Evolutionary conservation across 1,284 basidiomycete genomes (phyloP), one percentile per base, ranked within the genome.

Genomic region (Earliella scabrosa): DNA sequence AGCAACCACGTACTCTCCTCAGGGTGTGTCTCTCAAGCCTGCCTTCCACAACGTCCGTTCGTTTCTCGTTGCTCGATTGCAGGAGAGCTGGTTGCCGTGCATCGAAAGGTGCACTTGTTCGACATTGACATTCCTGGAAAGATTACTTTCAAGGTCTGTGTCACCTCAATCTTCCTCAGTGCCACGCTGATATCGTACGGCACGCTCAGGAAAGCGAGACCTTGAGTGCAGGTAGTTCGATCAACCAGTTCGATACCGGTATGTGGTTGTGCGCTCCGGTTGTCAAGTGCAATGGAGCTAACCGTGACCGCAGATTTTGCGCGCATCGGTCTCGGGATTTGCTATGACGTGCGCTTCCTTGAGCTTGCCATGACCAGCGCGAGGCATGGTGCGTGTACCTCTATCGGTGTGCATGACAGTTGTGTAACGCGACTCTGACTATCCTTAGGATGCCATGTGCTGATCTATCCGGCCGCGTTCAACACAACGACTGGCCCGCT

Each of bases 81-180:
- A 93, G 93, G 93, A 13, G 85, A 91, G 48, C 82, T 98, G 38
- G 86, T 99, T 26, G 90, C 92, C 0, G 86, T 86, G 34, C 94
- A 98, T 72, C 87, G 97, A 51, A 98, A 99, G 74, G 84, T 99
- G 1, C 97, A 99, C 70, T 78, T 99, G 9, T 99, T 99, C 70
- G 97, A 99, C 72, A 98, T 99, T 59, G 93, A 99, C 70, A 97
- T 98, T 52, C 95, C 95, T 0, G 97, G 97, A 18, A 90, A 93
- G 72, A 98, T 99, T 74, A 95, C 78, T 4, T 99, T 99, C 85
- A 97, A 97, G 79, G 95, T 40, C 32, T n/a, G 29, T 26, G 24
- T 29, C 29, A 45, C 36, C 14, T 38, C 11, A 23, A 20, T 2
- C 14, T 9, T 4, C 8, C 39, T 20, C 11, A 18, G 11, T 18